phyloP scores from a whole-genome alignment of 371 early-diverging fungal genomes.

The Mortierella sp. region DNA sequence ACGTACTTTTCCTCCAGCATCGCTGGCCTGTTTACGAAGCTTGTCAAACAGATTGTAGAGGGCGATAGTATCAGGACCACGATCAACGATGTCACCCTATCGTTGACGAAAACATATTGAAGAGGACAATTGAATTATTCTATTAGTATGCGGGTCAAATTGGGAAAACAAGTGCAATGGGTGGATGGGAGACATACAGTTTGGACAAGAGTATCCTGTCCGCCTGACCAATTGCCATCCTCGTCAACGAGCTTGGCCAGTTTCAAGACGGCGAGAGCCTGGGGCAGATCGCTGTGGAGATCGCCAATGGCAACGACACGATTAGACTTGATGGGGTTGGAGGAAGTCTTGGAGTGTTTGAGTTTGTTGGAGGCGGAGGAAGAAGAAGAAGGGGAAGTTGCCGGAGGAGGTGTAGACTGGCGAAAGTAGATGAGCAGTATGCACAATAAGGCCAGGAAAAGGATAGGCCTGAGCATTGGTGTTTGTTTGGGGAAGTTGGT shows the following conservation, averaged over 20 bases:
- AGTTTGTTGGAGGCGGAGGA: neutral
- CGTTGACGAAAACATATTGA: neutral
- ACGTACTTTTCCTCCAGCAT: conserved; percentile 66
- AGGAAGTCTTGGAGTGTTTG: neutral
- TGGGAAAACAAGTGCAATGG: neutral
- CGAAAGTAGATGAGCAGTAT: conserved; percentile 32
- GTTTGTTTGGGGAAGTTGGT: neutral
- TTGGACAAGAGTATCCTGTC: conserved; percentile 68
- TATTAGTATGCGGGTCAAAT: neutral
- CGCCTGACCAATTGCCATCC: conserved; percentile 75
- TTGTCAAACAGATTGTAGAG: conserved; percentile 73
- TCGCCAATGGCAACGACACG: conserved; percentile 86
- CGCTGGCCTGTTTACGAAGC: conserved; percentile 69
- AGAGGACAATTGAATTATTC: neutral
- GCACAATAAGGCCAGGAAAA: conserved; percentile 25
- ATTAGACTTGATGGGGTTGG: conserved; percentile 1
- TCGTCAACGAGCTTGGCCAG: conserved; percentile 75
- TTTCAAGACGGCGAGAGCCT: conserved; percentile 69
- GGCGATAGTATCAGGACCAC: conserved; percentile 80
- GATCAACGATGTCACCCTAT: conserved; percentile 76
- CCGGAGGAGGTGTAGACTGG: conserved; percentile 1
- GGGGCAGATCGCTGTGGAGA: conserved; percentile 80
- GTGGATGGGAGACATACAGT: conserved; percentile 54
- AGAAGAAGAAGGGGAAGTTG: neutral
- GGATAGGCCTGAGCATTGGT: conserved; percentile 31